These are phyloP conservation scores for Cinnamomum chago DNA, from an alignment of 164 flowering plant genomes.

Conservation along the genomic window DNA sequence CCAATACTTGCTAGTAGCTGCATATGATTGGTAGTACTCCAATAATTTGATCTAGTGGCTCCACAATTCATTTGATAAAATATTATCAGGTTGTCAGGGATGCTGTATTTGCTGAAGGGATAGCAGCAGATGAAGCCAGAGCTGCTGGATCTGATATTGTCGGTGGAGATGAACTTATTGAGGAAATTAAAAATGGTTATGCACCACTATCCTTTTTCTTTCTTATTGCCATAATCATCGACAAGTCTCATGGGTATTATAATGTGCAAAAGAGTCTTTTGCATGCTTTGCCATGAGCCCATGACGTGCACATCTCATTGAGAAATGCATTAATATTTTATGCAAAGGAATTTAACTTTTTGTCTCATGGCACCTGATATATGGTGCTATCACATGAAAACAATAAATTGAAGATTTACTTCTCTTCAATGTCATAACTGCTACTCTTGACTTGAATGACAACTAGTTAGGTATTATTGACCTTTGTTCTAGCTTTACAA, in stretches of 20 bases:
- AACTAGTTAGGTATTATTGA: too few species aligned
- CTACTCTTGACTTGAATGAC: too few species aligned
- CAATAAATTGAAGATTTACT: too few species aligned
- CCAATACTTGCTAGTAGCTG: background rate
- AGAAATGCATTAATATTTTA: too few species aligned
- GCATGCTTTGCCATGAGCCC: too few species aligned
- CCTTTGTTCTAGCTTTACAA: too few species aligned
- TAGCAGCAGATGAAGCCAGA: constrained; percentile 88
- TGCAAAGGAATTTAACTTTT: too few species aligned
- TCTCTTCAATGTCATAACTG: too few species aligned
- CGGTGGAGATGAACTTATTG: constrained; percentile 84
- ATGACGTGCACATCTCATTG: too few species aligned
- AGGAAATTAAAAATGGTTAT: constrained; percentile 68
- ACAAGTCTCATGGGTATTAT: background rate
- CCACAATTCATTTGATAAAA: background rate
- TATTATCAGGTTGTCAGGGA: constrained; percentile 57
- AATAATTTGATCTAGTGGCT: background rate
- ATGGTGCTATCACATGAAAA: too few species aligned
- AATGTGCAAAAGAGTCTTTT: background rate
- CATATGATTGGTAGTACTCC: background rate
- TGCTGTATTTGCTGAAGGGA: constrained; percentile 92
- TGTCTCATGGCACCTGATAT: too few species aligned
- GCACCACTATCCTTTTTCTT: background rate
- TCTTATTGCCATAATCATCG: background rate
- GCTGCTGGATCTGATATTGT: constrained; percentile 96